These are phyloP conservation scores for Colletotrichum cordylinicola DNA, from an alignment of 2,329 filamentous ascomycete species.

Conservation along the genomic window DNA sequence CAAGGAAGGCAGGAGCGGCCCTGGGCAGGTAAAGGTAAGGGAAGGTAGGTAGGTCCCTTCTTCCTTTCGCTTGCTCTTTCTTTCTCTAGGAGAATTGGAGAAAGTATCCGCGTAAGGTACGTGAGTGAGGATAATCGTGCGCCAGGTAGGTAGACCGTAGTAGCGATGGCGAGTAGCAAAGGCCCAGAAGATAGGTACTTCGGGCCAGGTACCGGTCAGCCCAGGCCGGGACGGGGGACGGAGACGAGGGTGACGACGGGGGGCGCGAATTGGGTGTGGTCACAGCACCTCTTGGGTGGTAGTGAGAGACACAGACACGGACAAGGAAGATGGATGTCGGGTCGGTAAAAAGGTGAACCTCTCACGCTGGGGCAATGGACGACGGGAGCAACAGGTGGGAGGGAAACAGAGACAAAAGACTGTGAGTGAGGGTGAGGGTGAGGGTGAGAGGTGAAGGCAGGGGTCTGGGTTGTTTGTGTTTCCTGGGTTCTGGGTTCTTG, in stretches of 20 bases:
- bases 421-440: background rate
- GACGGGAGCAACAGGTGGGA: background rate
- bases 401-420: background rate
- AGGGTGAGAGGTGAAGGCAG: background rate
- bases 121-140: background rate
- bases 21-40: background rate
- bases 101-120: background rate
- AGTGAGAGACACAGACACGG: background rate
- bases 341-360: background rate
- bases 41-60: background rate
- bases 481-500: background rate
- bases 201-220: conserved; percentile 5
- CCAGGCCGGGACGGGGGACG: conserved; percentile 7
- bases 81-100: background rate
- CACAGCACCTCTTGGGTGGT: background rate
- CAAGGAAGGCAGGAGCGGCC: background rate
- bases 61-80: background rate
- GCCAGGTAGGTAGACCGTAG: background rate
- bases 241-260: background rate
- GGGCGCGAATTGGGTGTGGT: background rate
- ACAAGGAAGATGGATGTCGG: background rate
- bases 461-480: conserved; percentile 2
- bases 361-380: background rate
- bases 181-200: background rate
- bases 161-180: background rate